These are phyloP conservation scores for Bipolaris bicolor DNA, from an alignment of 2,329 filamentous ascomycete genomes.

Conservation along the genomic window DNA sequence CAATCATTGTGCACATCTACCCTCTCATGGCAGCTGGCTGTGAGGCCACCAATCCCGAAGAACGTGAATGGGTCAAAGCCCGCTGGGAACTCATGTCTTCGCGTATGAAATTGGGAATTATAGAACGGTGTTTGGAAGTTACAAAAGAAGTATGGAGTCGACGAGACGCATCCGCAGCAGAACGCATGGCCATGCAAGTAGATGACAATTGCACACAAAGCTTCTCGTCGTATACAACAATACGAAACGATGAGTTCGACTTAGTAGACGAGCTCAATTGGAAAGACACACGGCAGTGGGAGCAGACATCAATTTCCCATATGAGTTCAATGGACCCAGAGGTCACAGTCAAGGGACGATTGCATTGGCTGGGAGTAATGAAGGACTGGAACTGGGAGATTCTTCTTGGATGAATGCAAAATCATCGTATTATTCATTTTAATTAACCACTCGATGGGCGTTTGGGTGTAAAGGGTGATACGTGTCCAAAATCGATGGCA, in stretches of 20 bases:
- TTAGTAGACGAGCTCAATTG: constrained; percentile 1
- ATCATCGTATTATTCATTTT: background rate
- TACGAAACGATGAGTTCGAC: constrained; percentile 31
- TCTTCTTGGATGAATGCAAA: constrained; percentile 27
- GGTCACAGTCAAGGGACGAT: constrained; percentile 67
- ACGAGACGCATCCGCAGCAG: constrained; percentile 59
- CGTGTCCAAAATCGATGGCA: background rate
- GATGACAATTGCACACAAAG: constrained; percentile 10
- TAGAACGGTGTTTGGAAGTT: constrained; percentile 69
- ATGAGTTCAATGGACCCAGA: constrained; percentile 60
- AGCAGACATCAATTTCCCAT: constrained; percentile 4
- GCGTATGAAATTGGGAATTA: constrained; percentile 70
- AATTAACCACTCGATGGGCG: background rate
- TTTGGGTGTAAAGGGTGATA: too few relatives aligned
- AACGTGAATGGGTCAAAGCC: constrained; percentile 67
- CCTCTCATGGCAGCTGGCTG: constrained; percentile 71
- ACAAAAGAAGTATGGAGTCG: constrained; percentile 71
- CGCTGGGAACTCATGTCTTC: constrained; percentile 67
- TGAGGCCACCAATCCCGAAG: constrained; percentile 64
- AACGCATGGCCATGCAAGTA: constrained; percentile 26
- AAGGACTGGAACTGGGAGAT: constrained; percentile 72
- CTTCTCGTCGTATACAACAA: constrained; percentile 16
- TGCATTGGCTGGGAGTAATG: constrained; percentile 76
- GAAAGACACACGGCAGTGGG: constrained; percentile 9
- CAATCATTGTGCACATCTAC: constrained; percentile 72